Conservation (phyloP, 2,329 filamentous ascomycete genomes). For the Colletotrichum acutatum region DNA sequence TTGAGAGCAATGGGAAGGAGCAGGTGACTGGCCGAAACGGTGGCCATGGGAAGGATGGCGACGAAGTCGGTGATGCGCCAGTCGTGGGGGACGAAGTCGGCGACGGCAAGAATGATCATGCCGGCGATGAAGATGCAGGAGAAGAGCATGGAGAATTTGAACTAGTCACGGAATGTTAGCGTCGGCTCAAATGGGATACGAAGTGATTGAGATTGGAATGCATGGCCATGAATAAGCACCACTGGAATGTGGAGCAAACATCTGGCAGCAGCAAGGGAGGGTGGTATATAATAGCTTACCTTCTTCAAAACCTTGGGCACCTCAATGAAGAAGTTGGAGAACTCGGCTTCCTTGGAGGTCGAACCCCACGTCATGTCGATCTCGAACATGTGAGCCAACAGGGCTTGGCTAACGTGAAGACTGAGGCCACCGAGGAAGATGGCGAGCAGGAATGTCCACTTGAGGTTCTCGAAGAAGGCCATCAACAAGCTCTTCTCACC, state of each 20-base stretch:
- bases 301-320: slow-evolving; percentile 81
- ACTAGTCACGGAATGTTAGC: slow-evolving; percentile 51
- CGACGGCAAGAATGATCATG: slow-evolving; percentile 74
- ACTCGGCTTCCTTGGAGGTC: slow-evolving; percentile 84
- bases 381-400: slow-evolving; percentile 85
- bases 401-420: slow-evolving; percentile 82
- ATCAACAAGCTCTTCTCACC: slow-evolving; percentile 71
- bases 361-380: slow-evolving; percentile 89
- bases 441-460: slow-evolving; percentile 78
- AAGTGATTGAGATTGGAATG: not conserved
- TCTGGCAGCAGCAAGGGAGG: slow-evolving; percentile 31
- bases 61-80: slow-evolving; percentile 79
- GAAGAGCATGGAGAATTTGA: slow-evolving; percentile 79
- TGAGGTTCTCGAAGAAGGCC: slow-evolving; percentile 72
- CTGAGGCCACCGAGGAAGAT: slow-evolving; percentile 87
- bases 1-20: slow-evolving; percentile 79
- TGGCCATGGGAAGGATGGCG: slow-evolving; percentile 80
- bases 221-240: slow-evolving; percentile 40
- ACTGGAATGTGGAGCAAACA: slow-evolving; percentile 40
- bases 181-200: not conserved
- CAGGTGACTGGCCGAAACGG: slow-evolving; percentile 75
- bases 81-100: slow-evolving; percentile 70
- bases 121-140: slow-evolving; percentile 65
- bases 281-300: slow-evolving; percentile 65
- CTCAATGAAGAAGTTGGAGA: slow-evolving; percentile 87